phyloP scores from a whole-genome alignment of 169 alveolate genomes.

The Eimeria acervulina region DNA sequence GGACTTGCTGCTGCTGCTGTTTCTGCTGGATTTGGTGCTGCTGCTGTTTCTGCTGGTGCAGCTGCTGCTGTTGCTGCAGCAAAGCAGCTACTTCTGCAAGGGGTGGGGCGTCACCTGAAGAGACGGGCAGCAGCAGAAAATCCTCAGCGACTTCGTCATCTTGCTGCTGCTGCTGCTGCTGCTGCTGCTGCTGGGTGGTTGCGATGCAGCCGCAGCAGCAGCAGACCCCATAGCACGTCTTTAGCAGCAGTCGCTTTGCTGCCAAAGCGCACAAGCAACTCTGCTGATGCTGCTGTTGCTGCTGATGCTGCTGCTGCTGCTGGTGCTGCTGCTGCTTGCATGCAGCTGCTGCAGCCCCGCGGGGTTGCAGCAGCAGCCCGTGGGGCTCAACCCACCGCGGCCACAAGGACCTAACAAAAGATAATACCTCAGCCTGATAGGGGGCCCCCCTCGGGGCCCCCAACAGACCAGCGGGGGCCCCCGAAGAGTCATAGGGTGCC shows the following conservation, averaged over 20 bases:
- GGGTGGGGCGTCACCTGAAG: background rate
- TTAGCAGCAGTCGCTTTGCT: background rate
- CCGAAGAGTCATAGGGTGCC: too few species aligned
- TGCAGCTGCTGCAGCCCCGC: background rate
- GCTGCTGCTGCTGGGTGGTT: background rate
- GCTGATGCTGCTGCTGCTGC: background rate
- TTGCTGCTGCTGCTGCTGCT: slow-evolving; percentile 1
- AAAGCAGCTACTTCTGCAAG: background rate
- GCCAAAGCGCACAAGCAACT: background rate
- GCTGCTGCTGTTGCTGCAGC: slow-evolving; percentile 8
- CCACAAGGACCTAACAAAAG: too few species aligned
- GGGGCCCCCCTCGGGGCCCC: too few species aligned
- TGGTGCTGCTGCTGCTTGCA: background rate
- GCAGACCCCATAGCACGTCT: background rate
- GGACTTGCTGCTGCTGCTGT: background rate
- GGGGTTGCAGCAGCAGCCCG: too few species aligned
- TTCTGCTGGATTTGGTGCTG: background rate
- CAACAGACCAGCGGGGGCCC: too few species aligned
- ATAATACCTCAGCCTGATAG: too few species aligned
- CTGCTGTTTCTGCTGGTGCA: background rate
- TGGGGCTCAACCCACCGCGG: too few species aligned
- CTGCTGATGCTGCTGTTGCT: background rate
- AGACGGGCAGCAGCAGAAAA: background rate
- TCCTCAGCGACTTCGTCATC: background rate
- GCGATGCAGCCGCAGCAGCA: background rate